Conservation (phyloP, 169 alveolate genomes). For the Theileria sp. region DNA sequence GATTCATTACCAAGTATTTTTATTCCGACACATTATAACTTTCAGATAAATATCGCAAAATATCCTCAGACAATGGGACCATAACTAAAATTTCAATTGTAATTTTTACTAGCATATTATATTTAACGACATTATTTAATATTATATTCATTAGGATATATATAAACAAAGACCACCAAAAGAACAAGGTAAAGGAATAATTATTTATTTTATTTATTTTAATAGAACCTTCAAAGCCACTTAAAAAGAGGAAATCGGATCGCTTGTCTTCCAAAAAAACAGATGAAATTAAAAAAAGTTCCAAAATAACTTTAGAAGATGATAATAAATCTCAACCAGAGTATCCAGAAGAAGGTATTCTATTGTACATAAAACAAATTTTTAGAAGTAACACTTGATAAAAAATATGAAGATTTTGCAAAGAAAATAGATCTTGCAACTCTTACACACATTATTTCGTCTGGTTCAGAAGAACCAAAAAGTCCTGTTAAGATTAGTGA, state of each 20-base stretch:
- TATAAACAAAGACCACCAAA: background rate
- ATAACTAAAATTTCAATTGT: background rate
- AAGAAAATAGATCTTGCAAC: slow-evolving; percentile 9
- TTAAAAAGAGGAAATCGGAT: background rate
- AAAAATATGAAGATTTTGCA: background rate
- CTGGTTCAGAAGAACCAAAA: slow-evolving; percentile 4
- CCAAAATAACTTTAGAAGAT: background rate
- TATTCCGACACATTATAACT: background rate
- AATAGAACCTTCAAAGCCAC: background rate
- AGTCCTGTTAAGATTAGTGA: background rate
- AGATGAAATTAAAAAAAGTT: background rate
- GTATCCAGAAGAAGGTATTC: background rate
- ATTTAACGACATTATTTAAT: too few relatives aligned
- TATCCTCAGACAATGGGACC: background rate
- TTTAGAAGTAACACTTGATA: slow-evolving; percentile 7
- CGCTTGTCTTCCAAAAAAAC: background rate
- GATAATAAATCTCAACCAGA: background rate
- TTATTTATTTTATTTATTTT: too few relatives aligned
- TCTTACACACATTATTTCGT: background rate
- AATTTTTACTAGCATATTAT: too few relatives aligned
- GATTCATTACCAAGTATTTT: slow-evolving; percentile 34
- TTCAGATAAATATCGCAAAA: background rate
- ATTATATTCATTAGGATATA: background rate
- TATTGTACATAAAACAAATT: background rate
- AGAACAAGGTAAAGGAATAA: background rate